phyloP scores from a whole-genome alignment of 2,329 filamentous ascomycete genomes.

The Trichoderma hamatum region DNA sequence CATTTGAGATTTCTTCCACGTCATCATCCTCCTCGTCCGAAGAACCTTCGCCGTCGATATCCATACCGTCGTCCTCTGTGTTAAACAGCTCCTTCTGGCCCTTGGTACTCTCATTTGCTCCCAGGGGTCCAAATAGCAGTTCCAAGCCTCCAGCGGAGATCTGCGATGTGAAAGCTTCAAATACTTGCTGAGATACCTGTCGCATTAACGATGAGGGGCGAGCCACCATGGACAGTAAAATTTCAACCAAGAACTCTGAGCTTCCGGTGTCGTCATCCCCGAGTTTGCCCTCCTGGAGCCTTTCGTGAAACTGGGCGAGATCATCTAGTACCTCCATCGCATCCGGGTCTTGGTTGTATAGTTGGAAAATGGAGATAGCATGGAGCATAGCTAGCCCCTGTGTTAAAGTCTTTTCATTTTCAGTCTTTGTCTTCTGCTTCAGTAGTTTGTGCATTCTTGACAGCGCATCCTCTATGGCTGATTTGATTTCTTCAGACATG shows the following conservation, averaged over 20 bases:
- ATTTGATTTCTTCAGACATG: conserved; percentile 59
- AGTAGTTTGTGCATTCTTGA: conserved; percentile 57
- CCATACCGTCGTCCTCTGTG: conserved; percentile 63
- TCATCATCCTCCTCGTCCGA: conserved; percentile 50
- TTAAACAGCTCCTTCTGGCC: conserved; percentile 88
- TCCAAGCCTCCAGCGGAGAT: conserved; percentile 74
- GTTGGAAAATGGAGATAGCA: conserved; percentile 80
- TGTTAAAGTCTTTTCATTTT: conserved; percentile 46
- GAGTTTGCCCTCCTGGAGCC: conserved; percentile 54
- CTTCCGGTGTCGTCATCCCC: conserved; percentile 57
- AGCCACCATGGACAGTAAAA: conserved; percentile 86
- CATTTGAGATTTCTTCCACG: conserved; percentile 47
- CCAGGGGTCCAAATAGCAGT: conserved; percentile 67
- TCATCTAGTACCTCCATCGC: conserved; percentile 81
- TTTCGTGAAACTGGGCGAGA: conserved; percentile 73
- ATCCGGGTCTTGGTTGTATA: conserved; percentile 88
- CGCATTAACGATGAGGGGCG: conserved; percentile 83
- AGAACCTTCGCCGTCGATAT: conserved; percentile 50
- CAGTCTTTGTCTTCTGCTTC: conserved; percentile 44
- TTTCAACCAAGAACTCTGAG: conserved; percentile 79
- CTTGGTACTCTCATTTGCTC: conserved; percentile 76
- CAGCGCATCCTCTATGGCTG: conserved; percentile 56
- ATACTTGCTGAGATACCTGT: conserved; percentile 85
- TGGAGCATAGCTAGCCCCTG: conserved; percentile 80
- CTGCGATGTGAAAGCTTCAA: conserved; percentile 76